Percentiles rank a stretch among this genome's conserved stretches.
Conservation (phyloP, 768 basidiomycete species). For the Dendrothele bispora region DNA sequence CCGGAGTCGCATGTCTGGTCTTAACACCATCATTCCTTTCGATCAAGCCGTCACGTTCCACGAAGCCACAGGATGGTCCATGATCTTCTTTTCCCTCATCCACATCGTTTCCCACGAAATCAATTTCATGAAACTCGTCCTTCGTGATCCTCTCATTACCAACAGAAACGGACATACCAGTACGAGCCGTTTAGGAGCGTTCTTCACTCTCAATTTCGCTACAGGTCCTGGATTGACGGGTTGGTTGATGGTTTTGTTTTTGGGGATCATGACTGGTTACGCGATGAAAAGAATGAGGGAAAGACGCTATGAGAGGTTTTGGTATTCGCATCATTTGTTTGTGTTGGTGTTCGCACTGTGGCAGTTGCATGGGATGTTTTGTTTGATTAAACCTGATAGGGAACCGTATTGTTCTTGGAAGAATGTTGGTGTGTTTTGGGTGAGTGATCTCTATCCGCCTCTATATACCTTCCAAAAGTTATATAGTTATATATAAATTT, state of each 20-base stretch:
- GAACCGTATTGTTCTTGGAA: slow-evolving; percentile 84
- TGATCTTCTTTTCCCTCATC: slow-evolving; percentile 67
- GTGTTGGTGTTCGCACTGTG: slow-evolving; percentile 86
- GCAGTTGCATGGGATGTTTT: slow-evolving; percentile 97
- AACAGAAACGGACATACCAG: slow-evolving; percentile 49
- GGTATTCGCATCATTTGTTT: slow-evolving; percentile 88
- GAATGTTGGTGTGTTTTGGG: slow-evolving; percentile 93
- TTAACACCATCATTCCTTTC: slow-evolving; percentile 87
- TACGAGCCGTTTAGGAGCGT: slow-evolving; percentile 58
- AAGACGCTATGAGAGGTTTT: slow-evolving; percentile 83
- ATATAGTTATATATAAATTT: no score
- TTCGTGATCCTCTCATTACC: no score
- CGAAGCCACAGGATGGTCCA: slow-evolving; percentile 91
- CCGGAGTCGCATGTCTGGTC: slow-evolving; percentile 77
- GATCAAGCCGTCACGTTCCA: slow-evolving; percentile 92
- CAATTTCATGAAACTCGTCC: slow-evolving; percentile 74
- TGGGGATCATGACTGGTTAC: slow-evolving; percentile 82
- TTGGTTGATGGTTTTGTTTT: slow-evolving; percentile 79
- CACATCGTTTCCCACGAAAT: slow-evolving; percentile 85
- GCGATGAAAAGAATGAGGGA: slow-evolving; percentile 78
- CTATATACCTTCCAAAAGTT: slow-evolving; percentile 1
- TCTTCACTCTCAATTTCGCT: slow-evolving; percentile 75
- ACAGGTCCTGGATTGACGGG: slow-evolving; percentile 83
- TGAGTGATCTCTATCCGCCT: slow-evolving; percentile 33
- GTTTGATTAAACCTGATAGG: slow-evolving; percentile 93